These are phyloP conservation scores for Limonium bicolor DNA, from an alignment of 148 eudicot genomes.

Conservation along the genomic window DNA sequence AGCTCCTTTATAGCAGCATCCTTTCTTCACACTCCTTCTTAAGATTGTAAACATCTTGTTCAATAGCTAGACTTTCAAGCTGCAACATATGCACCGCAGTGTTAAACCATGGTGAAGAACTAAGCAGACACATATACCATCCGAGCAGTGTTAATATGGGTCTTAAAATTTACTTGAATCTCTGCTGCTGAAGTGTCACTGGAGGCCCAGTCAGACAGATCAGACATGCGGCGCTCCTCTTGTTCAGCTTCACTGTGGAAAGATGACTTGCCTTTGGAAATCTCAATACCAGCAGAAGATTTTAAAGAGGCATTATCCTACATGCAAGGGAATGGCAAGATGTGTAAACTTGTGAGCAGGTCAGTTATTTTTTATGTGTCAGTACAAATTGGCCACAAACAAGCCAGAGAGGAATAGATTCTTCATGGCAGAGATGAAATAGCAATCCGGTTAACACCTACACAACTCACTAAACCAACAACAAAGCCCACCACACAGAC, in stretches of 20 bases:
- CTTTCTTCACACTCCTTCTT: constrained; percentile 67
- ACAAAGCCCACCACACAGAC: too few relatives aligned
- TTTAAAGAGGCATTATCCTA: constrained; percentile 23
- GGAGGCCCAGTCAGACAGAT: constrained; percentile 87
- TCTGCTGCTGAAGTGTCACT: constrained; percentile 61
- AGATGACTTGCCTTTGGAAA: constrained; percentile 19
- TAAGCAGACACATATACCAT: neutral
- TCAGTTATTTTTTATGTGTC: neutral
- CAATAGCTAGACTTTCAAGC: constrained; percentile 44
- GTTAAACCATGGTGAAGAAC: too few relatives aligned
- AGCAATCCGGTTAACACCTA: too few relatives aligned
- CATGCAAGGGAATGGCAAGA: neutral
- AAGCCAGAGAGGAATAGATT: neutral
- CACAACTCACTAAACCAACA: too few relatives aligned
- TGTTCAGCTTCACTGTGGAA: constrained; percentile 33
- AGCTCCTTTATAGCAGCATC: constrained; percentile 58
- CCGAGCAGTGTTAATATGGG: neutral
- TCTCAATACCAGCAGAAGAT: constrained; percentile 23
- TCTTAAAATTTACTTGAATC: constrained; percentile 28
- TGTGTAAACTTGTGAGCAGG: neutral
- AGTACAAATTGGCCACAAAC: neutral
- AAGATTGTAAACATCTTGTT: constrained; percentile 47
- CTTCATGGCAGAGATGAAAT: neutral
- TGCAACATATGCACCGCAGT: too few relatives aligned
- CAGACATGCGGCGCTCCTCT: constrained; percentile 94